Base-by-base conservation (phyloP, 208 protist genomes). In the Crithidia sp. region DNA sequence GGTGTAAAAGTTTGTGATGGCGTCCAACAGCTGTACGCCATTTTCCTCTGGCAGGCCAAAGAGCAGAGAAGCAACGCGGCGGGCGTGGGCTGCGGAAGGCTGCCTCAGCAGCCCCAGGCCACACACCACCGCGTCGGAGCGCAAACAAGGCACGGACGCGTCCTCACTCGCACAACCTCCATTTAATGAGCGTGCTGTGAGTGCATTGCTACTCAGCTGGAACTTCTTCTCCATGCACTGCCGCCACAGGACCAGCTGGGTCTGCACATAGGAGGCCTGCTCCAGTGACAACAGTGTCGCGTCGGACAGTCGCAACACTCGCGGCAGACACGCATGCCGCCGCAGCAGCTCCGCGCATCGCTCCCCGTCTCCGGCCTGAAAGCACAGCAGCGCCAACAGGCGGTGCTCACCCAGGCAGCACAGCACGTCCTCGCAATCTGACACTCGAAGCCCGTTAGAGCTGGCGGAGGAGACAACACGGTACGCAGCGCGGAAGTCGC, bases 401-500 rank as follows among this genome's bases (percentile, higher is more conserved):
- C 89, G 85, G 67, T 85, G 86, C 75, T 96, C 89, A 8, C 65
- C 64, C 39, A 91, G 50, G 13, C 71, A 44, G 9, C 8, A 49
- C n/a, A 96, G 84, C 64, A 94, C 50, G 49, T 90, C 86, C 47
- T 85, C 87, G 57, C 80, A 88, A 62, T 96, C 92, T 62, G 84
- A 77, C 12, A 94, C 54, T 9, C 47, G 43, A 41, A 96, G 56
- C 8, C 66, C 76, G 3, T 44, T 36, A 2, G 12, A 52, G 41
- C 73, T 67, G 36, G 64, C 44, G 47, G 62, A 63, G 4, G 59
- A 58, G 28, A 93, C 83, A 52, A 92, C 14, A 41, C 67, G 63
- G 63, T 94, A 86, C 5, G 81, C 84, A 10, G 62, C 68, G 37
- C 81, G 74, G 75, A 89, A 81, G 74, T 96, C 91, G 13, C 79